Evolutionary conservation across 768 basidiomycete species (phyloP).

Genomic region (Boletus eberwhitei): DNA sequence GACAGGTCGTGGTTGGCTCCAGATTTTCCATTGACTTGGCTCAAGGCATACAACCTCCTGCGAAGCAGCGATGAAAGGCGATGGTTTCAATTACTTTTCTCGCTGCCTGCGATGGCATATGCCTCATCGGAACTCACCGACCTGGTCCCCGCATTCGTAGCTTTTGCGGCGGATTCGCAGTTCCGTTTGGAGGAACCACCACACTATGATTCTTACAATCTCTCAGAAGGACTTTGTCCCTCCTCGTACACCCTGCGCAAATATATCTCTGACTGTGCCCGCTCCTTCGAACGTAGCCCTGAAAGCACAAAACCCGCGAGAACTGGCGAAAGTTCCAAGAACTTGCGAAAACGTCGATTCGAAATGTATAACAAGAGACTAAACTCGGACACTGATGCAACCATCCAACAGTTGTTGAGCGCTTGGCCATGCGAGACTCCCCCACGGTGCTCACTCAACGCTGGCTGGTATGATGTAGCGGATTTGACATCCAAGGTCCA

Average conservation of each 20-base stretch:
- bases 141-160: conserved; percentile 31
- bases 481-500: not conserved
- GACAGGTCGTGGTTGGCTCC: conserved; percentile 27
- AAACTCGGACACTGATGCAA: not conserved
- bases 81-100: conserved; percentile 28
- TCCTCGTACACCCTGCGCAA: not conserved
- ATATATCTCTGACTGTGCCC: not conserved
- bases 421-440: conserved; percentile 22
- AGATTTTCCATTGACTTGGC: conserved; percentile 20
- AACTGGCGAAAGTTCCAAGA: not conserved
- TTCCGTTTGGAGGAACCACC: conserved; percentile 18
- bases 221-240: conserved; percentile 12
- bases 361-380: conserved; percentile 5
- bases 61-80: conserved; percentile 10
- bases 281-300: conserved; percentile 9
- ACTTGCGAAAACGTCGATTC: conserved; percentile 2
- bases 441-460: not conserved
- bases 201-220: conserved; percentile 6
- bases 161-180: conserved; percentile 23
- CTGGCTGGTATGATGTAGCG: not conserved
- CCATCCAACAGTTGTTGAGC: not conserved
- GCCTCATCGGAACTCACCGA: conserved; percentile 3
- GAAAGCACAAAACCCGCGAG: not conserved
- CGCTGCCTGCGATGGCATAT: conserved; percentile 33
- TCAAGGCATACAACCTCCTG: conserved; percentile 28